These are phyloP conservation scores for Epichloe festucae DNA, from an alignment of 2,329 filamentous ascomycete genomes.

Conservation along the genomic window DNA sequence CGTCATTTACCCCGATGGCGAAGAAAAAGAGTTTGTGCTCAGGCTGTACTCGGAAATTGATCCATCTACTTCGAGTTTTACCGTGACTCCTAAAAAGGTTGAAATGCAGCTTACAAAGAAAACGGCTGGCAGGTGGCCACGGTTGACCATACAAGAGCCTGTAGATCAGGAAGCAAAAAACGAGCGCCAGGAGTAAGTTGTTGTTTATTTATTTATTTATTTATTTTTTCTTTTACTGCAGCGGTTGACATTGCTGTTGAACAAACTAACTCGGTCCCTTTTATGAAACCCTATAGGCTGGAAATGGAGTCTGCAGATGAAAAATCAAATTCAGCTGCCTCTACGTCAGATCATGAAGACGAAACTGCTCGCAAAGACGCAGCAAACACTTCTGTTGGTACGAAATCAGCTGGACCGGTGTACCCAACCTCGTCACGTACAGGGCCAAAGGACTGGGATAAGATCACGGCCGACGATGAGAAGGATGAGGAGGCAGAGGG, in stretches of 20 bases:
- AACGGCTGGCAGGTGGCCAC: conserved; percentile 54
- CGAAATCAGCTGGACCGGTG: conserved; percentile 27
- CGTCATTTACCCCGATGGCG: conserved; percentile 30
- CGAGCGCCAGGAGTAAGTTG: background rate
- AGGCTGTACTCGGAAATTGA: conserved; percentile 56
- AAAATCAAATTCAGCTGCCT: background rate
- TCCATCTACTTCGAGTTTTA: conserved; percentile 42
- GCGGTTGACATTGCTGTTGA: background rate
- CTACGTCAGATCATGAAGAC: background rate
- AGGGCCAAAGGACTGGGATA: conserved; percentile 90
- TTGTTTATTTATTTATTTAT: background rate
- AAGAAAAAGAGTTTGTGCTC: conserved; percentile 45
- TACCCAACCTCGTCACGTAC: conserved; percentile 80
- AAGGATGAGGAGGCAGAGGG: conserved; percentile 47
- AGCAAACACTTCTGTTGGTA: background rate
- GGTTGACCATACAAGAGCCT: conserved; percentile 11
- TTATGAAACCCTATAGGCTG: background rate
- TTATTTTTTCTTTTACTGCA: background rate
- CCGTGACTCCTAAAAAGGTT: conserved; percentile 64
- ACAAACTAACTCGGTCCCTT: background rate
- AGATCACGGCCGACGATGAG: conserved; percentile 43
- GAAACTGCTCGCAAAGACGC: background rate
- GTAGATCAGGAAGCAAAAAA: background rate
- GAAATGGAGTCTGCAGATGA: background rate
- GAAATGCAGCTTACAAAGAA: conserved; percentile 64